Evolutionary conservation across 257 asterid genomes (phyloP).

Genomic region (Eucommia ulmoides): DNA sequence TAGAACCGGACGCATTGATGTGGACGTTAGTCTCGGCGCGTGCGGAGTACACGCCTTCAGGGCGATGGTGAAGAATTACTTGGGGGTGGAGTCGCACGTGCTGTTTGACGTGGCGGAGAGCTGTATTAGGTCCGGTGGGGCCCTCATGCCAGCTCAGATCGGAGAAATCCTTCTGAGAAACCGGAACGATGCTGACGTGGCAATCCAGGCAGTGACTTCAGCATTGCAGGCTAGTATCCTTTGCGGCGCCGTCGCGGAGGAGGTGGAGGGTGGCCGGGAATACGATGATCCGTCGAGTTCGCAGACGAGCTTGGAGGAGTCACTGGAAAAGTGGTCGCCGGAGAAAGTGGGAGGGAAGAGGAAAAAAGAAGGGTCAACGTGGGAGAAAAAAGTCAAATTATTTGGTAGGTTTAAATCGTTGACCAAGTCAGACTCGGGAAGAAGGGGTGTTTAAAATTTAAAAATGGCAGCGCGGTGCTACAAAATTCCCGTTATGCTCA

Average conservation of each 20-base stretch:
- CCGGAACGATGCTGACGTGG: no score
- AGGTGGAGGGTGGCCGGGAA: neutral
- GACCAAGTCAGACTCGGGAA: neutral
- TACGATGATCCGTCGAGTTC: neutral
- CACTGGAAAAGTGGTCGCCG: neutral
- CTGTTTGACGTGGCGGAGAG: neutral
- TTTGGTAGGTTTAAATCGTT: neutral
- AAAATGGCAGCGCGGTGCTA: no score
- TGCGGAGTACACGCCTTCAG: neutral
- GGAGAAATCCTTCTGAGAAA: no score
- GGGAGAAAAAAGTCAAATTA: neutral
- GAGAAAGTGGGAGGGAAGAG: neutral
- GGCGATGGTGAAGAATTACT: neutral
- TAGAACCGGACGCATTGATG: neutral
- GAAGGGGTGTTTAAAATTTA: neutral
- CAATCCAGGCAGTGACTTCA: no score
- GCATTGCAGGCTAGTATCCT: no score
- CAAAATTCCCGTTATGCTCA: no score
- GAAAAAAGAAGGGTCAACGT: neutral
- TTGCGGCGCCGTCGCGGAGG: neutral
- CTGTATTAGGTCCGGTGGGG: neutral
- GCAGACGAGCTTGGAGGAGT: neutral
- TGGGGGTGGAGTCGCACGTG: neutral
- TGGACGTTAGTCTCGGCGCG: neutral
- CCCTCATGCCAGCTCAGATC: neutral